Percentiles rank a stretch among this genome's conserved stretches.
Evolutionary conservation across 2,329 filamentous ascomycete species (phyloP).

Genomic region (Neophaeococcomyces mojaviensis): DNA sequence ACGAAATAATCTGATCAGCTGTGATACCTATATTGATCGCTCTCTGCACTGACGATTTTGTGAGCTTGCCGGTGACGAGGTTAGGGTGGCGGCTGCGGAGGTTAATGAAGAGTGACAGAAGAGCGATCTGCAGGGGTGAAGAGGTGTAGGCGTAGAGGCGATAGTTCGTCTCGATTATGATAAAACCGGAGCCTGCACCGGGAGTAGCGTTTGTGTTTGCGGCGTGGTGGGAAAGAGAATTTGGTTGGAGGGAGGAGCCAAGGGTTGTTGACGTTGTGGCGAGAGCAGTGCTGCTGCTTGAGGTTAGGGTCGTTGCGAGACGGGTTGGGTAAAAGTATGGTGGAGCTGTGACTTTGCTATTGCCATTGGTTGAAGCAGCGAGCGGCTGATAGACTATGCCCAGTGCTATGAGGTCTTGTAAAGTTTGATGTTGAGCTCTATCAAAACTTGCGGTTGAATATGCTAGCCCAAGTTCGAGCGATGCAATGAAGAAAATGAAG

Average conservation of each 20-base stretch:
- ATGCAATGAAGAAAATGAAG: conserved; percentile 92
- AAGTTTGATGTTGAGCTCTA: conserved; percentile 73
- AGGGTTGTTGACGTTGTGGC: conserved; percentile 63
- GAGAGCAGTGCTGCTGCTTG: conserved; percentile 60
- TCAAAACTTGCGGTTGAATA: conserved; percentile 84
- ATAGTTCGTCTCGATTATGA: conserved; percentile 97
- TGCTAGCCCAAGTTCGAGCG: conserved; percentile 80
- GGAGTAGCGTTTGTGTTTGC: conserved; percentile 22
- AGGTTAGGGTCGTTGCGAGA: conserved; percentile 86
- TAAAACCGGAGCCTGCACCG: conserved; percentile 55
- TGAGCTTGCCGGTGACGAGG: conserved; percentile 85
- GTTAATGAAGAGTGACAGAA: conserved; percentile 80
- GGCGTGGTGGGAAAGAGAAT: conserved; percentile 9
- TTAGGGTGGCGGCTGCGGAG: conserved; percentile 89
- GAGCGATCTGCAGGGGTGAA: conserved; percentile 87
- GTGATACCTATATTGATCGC: conserved; percentile 90
- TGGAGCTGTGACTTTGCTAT: conserved; percentile 26
- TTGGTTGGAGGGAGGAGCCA: conserved; percentile 51
- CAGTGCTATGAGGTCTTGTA: conserved; percentile 85
- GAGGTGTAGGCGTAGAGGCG: conserved; percentile 94
- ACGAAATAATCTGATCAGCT: conserved; percentile 87
- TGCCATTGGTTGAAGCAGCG: conserved; percentile 16
- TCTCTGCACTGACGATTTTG: conserved; percentile 75
- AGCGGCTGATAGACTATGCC: conserved; percentile 68
- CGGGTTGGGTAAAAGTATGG: conserved; percentile 76